Percentiles rank a stretch among this genome's conserved stretches.
These are phyloP conservation scores for Saprolegnia diclina DNA, from an alignment of 352 stramenopile genomes.

Conservation along the genomic window DNA sequence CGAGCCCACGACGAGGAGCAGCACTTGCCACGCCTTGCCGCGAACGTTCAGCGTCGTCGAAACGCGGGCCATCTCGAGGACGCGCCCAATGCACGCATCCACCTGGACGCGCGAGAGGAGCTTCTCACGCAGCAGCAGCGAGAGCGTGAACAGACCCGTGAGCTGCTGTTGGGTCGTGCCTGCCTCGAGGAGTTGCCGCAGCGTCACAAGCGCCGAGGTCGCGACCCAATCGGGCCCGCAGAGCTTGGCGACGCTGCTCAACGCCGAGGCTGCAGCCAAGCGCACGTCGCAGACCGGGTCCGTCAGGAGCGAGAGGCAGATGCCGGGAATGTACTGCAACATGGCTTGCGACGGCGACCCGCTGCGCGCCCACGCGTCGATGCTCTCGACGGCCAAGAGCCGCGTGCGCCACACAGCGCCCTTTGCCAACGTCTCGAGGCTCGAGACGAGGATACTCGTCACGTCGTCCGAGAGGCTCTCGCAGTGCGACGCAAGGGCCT, in stretches of 20 bases:
- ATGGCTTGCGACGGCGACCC: slow-evolving; percentile 53
- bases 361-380: slow-evolving; percentile 68
- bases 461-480: slow-evolving; percentile 28
- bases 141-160: slow-evolving; percentile 1
- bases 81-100: not conserved
- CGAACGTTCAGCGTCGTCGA: slow-evolving; percentile 18
- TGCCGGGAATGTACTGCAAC: slow-evolving; percentile 30
- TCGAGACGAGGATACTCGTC: slow-evolving; percentile 29
- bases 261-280: slow-evolving; percentile 48
- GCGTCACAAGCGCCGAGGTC: slow-evolving; percentile 31
- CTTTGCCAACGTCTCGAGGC: slow-evolving; percentile 50
- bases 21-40: slow-evolving; percentile 6
- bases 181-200: slow-evolving; percentile 11
- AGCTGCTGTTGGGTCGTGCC: slow-evolving; percentile 17
- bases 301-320: slow-evolving; percentile 55
- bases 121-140: not conserved
- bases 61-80: not conserved
- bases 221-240: slow-evolving; percentile 73
- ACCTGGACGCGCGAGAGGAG: not conserved
- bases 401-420: slow-evolving; percentile 82
- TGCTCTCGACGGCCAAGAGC: slow-evolving; percentile 81
- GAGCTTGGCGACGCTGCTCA: slow-evolving; percentile 57
- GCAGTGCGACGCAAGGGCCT: slow-evolving; percentile 76
- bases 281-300: slow-evolving; percentile 75
- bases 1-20: not conserved